These are phyloP conservation scores for Penicillium herquei DNA, from an alignment of 495 filamentous ascomycete species.

Conservation along the genomic window DNA sequence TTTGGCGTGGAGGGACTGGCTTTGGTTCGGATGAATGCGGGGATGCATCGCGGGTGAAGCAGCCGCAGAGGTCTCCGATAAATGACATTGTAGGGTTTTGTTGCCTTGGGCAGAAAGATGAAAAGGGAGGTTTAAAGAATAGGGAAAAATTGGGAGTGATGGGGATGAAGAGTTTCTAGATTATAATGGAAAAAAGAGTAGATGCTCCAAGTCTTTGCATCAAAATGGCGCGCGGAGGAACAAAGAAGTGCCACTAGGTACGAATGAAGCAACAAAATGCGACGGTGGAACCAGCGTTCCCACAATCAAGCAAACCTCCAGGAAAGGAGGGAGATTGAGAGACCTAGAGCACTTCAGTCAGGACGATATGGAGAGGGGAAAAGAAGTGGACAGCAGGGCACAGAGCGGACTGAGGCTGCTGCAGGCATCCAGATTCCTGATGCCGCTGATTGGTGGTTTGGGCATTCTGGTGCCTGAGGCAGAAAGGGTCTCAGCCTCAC, in stretches of 20 bases:
- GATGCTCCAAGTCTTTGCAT: no score
- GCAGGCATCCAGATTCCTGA: slow-evolving; percentile 22
- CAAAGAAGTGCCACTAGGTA: no score
- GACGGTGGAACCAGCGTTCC: background rate
- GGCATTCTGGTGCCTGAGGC: background rate
- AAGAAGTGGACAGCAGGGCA: slow-evolving; percentile 4
- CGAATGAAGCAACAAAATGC: slow-evolving; percentile 1
- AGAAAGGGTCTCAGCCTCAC: background rate
- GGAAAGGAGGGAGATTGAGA: slow-evolving; percentile 3
- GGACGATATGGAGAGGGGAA: slow-evolving; percentile 2
- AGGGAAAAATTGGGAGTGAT: background rate
- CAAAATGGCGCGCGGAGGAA: no score
- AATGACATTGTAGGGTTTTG: slow-evolving; percentile 25
- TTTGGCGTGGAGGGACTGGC: slow-evolving; percentile 13
- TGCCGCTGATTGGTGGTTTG: slow-evolving; percentile 3
- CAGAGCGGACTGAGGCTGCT: slow-evolving; percentile 2
- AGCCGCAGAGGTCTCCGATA: slow-evolving; percentile 30
- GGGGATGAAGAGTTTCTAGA: background rate
- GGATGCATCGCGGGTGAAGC: slow-evolving; percentile 20
- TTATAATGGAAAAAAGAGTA: background rate
- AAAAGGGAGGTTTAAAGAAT: background rate
- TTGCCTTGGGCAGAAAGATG: background rate
- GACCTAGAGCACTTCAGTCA: background rate
- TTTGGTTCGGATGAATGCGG: slow-evolving; percentile 12
- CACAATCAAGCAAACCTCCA: slow-evolving; percentile 3